A percentile compares a stretch with the other conserved stretches of the same genome.
Evolutionary conservation across 2,329 filamentous ascomycete species (phyloP).

Genomic region (Aspergillus sp.): DNA sequence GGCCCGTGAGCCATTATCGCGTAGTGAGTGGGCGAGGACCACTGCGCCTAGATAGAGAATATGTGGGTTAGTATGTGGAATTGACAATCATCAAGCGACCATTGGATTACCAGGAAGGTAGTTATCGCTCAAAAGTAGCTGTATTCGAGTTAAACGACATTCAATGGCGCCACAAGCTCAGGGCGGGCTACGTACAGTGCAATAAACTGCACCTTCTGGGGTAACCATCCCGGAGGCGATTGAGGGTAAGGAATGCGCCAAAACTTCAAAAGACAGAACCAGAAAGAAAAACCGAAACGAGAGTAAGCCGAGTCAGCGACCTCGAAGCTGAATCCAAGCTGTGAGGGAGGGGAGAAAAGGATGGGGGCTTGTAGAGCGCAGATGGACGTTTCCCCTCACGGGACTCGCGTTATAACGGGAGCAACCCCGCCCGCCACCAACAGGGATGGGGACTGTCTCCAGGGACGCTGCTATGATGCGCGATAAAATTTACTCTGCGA

Average conservation of each 20-base stretch:
- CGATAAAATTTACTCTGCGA: conserved; percentile 1
- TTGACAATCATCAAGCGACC: background rate
- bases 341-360: background rate
- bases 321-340: background rate
- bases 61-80: conserved; percentile 12
- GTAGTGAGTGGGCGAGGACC: conserved; percentile 89
- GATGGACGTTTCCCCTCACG: conserved; percentile 12
- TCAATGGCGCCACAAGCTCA: conserved; percentile 6
- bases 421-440: conserved; percentile 21
- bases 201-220: conserved; percentile 60
- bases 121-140: conserved; percentile 89
- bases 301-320: conserved; percentile 2
- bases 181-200: conserved; percentile 53
- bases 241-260: conserved; percentile 1
- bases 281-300: conserved; percentile 6
- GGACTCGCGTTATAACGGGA: conserved; percentile 15
- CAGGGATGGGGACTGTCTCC: conserved; percentile 4
- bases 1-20: conserved; percentile 83
- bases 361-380: background rate
- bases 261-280: background rate
- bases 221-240: conserved; percentile 38
- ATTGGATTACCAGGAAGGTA: conserved; percentile 78
- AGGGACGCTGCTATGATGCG: background rate
- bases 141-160: conserved; percentile 13
- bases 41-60: conserved; percentile 66